These are phyloP conservation scores for Parastagonospora avenae DNA, from an alignment of 2,329 filamentous ascomycete species.

Conservation along the genomic window DNA sequence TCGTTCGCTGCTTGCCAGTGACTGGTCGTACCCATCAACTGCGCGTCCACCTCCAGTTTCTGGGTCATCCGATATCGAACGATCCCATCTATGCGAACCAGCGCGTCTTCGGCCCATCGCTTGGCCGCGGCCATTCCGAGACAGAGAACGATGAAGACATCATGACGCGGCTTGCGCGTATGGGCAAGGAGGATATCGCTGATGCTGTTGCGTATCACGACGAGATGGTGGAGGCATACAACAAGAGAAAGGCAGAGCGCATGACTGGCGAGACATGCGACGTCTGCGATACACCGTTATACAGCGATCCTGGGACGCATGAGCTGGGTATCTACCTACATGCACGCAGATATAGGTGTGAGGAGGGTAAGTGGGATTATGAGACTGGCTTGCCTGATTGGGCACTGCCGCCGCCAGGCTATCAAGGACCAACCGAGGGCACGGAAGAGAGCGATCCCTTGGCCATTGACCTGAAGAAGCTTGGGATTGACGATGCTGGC, in stretches of 20 bases:
- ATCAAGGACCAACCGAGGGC: constrained; percentile 72
- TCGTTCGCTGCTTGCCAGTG: constrained; percentile 90
- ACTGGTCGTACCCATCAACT: constrained; percentile 96
- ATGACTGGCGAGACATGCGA: constrained; percentile 85
- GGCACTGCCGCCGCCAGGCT: constrained; percentile 79
- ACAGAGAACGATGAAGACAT: constrained; percentile 85
- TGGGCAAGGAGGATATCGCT: constrained; percentile 93
- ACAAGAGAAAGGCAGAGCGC: constrained; percentile 89
- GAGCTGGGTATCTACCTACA: constrained; percentile 95
- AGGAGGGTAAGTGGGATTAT: constrained; percentile 83
- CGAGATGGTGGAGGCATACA: constrained; percentile 88
- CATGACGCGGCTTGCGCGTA: constrained; percentile 79
- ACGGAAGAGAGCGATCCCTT: constrained; percentile 56
- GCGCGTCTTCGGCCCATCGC: constrained; percentile 81
- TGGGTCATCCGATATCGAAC: constrained; percentile 94
- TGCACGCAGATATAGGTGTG: constrained; percentile 86
- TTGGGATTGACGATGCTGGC: constrained; percentile 41
- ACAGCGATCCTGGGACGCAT: constrained; percentile 88
- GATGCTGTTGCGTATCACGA: constrained; percentile 93
- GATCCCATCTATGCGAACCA: constrained; percentile 98
- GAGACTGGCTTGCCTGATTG: constrained; percentile 82
- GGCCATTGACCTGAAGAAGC: constrained; percentile 50
- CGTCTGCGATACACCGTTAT: constrained; percentile 83
- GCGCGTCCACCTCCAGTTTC: constrained; percentile 89
- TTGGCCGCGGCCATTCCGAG: constrained; percentile 71